Percentiles rank a stretch among this genome's conserved stretches.
Conservation (phyloP, 2,329 filamentous ascomycete species). For the Coniochaeta sp. region DNA sequence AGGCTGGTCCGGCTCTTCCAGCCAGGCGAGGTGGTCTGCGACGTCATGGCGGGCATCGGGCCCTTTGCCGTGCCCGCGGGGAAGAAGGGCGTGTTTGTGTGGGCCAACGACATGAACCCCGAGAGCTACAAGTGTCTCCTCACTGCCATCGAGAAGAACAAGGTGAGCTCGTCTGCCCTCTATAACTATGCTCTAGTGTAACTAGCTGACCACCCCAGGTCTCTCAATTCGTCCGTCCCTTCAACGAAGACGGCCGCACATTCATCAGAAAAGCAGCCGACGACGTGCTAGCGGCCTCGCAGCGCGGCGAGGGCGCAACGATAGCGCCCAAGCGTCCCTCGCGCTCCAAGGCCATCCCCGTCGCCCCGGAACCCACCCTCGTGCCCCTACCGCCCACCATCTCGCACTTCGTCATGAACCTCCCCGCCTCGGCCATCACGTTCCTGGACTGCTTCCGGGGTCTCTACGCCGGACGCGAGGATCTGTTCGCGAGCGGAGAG, state of each 20-base stretch:
- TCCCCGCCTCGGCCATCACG: slow-evolving; percentile 80
- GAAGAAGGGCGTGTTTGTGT: slow-evolving; percentile 84
- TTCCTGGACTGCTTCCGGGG: slow-evolving; percentile 74
- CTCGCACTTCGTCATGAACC: slow-evolving; percentile 96
- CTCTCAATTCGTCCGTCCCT: slow-evolving; percentile 63
- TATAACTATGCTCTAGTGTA: not conserved
- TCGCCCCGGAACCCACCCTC: slow-evolving; percentile 18
- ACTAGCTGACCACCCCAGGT: slow-evolving; percentile 32
- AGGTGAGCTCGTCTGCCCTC: slow-evolving; percentile 40
- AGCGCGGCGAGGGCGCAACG: slow-evolving; percentile 44
- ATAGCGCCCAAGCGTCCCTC: slow-evolving; percentile 39
- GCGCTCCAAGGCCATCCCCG: slow-evolving; percentile 4
- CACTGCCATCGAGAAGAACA: slow-evolving; percentile 68
- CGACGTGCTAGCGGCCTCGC: slow-evolving; percentile 43
- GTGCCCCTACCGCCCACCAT: slow-evolving; percentile 64
- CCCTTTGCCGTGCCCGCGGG: slow-evolving; percentile 91
- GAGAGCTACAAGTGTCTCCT: slow-evolving; percentile 70
- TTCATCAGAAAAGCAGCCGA: slow-evolving; percentile 72
- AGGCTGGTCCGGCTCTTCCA: slow-evolving; percentile 69
- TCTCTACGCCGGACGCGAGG: slow-evolving; percentile 65
- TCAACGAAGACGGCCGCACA: slow-evolving; percentile 71
- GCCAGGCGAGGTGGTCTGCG: slow-evolving; percentile 82
- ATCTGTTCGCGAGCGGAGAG: slow-evolving; percentile 48
- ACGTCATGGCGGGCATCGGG: slow-evolving; percentile 96
- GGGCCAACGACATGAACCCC: slow-evolving; percentile 95